Base-by-base conservation (phyloP, 2,329 filamentous ascomycete genomes). In the Xylariomycetidae sp. region DNA sequence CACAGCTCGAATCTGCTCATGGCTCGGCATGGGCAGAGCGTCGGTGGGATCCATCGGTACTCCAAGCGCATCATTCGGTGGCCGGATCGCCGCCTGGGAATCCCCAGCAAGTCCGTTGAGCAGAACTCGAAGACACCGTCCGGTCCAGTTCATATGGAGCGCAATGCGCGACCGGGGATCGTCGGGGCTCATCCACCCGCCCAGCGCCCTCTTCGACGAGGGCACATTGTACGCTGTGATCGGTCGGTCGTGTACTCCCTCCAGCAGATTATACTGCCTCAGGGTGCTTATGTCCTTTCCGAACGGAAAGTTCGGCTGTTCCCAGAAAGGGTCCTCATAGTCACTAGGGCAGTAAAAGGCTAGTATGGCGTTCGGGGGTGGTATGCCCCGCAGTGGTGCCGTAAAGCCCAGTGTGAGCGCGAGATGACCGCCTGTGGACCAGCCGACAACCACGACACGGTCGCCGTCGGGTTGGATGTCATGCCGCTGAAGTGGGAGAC, bases 381-480 rank as follows among this genome's bases (percentile, higher is more conserved):
- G 20, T 0, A 71, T 17, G 0, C 55, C 58, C 1, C 29, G 16
- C 9, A 36, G 14, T 0, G 31, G 23, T 0, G 57, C 38, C 0
- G 62, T 70, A 50, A 53, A 72, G 0, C 39, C 62, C 0, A 65
- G 40, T 0, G 61, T 52, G 56, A 72, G 57, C 2, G 68, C 69
- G 0, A 74, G 50, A 3, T 56, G 51, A 0, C 67, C 70, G 1
- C 68, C 70, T 0, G 60, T 57, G 0, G 68, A 73, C 68, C 68
- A 73, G 0, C 70, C 68, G 0, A 72, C 47, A 1, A 46, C 58
- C 0, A 64, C 61, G 0, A 70, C 52, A 3, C 40, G 47, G 0
- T 58, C 46, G 1, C 44, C 31, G 26, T 63, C 56, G 7, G 45
- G 15, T 0, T 22, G 10, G 2, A 61, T 18, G 8, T 40, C 28